These are phyloP conservation scores for Ceratocystis variospora DNA, from an alignment of 2,329 filamentous ascomycete species.

Conservation along the genomic window DNA sequence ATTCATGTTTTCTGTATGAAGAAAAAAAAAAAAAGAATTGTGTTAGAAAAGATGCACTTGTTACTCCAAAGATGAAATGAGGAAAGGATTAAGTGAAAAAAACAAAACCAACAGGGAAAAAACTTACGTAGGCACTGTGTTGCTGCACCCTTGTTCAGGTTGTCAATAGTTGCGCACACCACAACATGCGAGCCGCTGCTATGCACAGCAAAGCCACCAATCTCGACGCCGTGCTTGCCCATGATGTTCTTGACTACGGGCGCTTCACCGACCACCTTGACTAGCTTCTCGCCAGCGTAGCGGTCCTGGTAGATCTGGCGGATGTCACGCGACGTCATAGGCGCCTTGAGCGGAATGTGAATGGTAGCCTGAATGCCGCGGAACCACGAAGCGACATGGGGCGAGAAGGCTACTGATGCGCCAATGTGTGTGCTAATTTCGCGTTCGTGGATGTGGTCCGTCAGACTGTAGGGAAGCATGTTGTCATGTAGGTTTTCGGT, in stretches of 20 bases:
- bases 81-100: background rate
- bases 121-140: conserved; percentile 81
- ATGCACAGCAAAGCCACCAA: conserved; percentile 91
- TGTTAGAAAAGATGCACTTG: conserved; percentile 1
- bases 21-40: background rate
- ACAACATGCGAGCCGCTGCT: conserved; percentile 80
- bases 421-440: conserved; percentile 75
- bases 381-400: conserved; percentile 95
- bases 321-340: conserved; percentile 83
- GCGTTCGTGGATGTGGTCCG: conserved; percentile 86
- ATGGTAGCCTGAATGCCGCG: conserved; percentile 88
- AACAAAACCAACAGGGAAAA: background rate
- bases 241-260: conserved; percentile 75
- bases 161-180: conserved; percentile 88
- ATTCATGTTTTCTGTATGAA: conserved; percentile 73
- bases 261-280: conserved; percentile 81
- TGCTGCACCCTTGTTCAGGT: conserved; percentile 81
- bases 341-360: conserved; percentile 70
- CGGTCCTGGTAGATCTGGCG: conserved; percentile 90
- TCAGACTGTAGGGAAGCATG: conserved; percentile 79
- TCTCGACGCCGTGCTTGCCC: conserved; percentile 77
- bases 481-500: conserved; percentile 71
- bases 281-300: conserved; percentile 87
- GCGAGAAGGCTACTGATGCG: conserved; percentile 65
- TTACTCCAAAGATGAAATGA: conserved; percentile 13